Conservation (phyloP, 192 early-diverging fungal genomes). For the Dimargaris xerosporica region DNA sequence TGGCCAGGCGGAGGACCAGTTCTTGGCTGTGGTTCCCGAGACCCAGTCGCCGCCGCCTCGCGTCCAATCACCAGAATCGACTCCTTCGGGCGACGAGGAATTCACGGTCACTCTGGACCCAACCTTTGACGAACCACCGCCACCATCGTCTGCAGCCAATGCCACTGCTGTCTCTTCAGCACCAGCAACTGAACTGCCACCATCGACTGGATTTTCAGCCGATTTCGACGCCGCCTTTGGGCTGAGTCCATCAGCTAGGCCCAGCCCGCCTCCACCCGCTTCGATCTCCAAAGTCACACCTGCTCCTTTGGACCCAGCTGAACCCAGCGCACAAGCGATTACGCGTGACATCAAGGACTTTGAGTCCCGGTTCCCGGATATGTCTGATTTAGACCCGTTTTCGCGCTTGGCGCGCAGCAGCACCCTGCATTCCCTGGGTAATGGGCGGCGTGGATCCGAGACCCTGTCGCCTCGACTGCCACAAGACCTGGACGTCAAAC, state of each 20-base stretch:
- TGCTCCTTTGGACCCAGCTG: neutral
- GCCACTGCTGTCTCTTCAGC: too few relatives aligned
- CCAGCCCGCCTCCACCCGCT: neutral
- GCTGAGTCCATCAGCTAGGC: neutral
- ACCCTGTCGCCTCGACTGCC: too few relatives aligned
- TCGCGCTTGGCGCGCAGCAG: neutral
- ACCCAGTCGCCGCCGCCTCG: too few relatives aligned
- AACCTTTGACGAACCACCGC: neutral
- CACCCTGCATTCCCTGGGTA: neutral
- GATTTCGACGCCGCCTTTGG: constrained; percentile 11
- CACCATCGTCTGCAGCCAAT: too few relatives aligned
- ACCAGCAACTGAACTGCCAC: too few relatives aligned
- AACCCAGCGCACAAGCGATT: neutral
- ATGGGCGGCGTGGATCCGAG: too few relatives aligned
- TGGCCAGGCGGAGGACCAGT: neutral
- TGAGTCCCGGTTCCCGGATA: constrained; percentile 27
- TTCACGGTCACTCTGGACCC: neutral
- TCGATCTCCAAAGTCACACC: neutral
- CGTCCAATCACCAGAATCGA: neutral
- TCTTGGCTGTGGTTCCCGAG: neutral
- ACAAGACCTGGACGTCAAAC: too few relatives aligned
- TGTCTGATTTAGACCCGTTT: constrained; percentile 17
- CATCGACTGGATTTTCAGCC: neutral
- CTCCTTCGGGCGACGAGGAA: neutral
- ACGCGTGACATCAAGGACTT: constrained; percentile 26